Evolutionary conservation across 768 basidiomycete genomes (phyloP).

Genomic region (Inosperma sp.): DNA sequence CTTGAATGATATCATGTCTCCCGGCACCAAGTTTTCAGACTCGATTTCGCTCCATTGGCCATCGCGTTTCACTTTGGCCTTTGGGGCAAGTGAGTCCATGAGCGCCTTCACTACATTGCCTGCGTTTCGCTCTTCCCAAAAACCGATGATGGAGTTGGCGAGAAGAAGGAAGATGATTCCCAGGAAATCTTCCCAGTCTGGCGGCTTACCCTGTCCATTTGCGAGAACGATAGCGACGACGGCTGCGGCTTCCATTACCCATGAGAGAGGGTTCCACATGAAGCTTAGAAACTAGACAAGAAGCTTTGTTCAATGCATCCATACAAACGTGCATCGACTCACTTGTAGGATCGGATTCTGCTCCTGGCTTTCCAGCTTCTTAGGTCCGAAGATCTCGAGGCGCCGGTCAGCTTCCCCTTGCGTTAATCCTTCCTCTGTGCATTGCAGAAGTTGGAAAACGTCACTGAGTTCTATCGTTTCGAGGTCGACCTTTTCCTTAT

Average conservation of each 20-base stretch:
- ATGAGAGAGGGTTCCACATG: slow-evolving; percentile 99
- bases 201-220: slow-evolving; percentile 80
- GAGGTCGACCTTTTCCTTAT: slow-evolving; percentile 98
- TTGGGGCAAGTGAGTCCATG: slow-evolving; percentile 98
- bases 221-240: slow-evolving; percentile 93
- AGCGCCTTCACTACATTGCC: slow-evolving; percentile 99
- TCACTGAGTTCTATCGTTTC: slow-evolving; percentile 95
- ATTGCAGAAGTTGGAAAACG: slow-evolving; percentile 93
- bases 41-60: slow-evolving; percentile 89
- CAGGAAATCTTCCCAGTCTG: slow-evolving; percentile 97
- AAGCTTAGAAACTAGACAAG: slow-evolving; percentile 74
- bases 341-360: slow-evolving; percentile 55
- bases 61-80: slow-evolving; percentile 88
- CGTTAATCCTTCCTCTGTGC: slow-evolving; percentile 72
- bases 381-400: slow-evolving; percentile 90
- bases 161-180: slow-evolving; percentile 91
- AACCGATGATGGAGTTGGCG: slow-evolving; percentile 96
- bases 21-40: slow-evolving; percentile 84
- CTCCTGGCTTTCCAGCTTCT: slow-evolving; percentile 88
- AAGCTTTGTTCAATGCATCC: neutral
- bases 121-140: slow-evolving; percentile 95
- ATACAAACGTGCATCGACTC: slow-evolving; percentile 7
- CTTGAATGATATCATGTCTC: slow-evolving; percentile 97
- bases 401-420: slow-evolving; percentile 74
- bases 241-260: slow-evolving; percentile 99